A percentile compares a stretch with the other conserved stretches of the same genome.
Conservation (phyloP, 371 early-diverging fungal species). For the Mucor lusitanicus region DNA sequence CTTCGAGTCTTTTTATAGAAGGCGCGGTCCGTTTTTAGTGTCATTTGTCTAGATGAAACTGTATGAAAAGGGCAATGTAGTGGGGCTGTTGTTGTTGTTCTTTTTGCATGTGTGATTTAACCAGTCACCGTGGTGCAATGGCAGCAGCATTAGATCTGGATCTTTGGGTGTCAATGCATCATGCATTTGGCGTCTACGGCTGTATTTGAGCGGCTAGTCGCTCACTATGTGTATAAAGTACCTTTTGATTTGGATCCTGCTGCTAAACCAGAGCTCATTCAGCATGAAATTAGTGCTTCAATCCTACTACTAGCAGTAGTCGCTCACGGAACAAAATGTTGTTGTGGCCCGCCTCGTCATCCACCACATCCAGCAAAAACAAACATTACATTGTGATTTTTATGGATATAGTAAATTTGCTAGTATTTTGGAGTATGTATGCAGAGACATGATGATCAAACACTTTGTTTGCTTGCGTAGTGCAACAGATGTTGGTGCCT, state of each 20-base stretch:
- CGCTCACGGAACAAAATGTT: neutral
- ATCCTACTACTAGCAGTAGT: too few relatives aligned
- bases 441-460: neutral
- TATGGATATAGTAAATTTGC: neutral
- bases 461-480: neutral
- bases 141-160: neutral
- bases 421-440: neutral
- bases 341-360: neutral
- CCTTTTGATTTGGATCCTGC: neutral
- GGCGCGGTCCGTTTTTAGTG: constrained; percentile 33
- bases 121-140: constrained; percentile 8
- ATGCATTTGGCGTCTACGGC: neutral
- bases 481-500: neutral
- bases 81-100: neutral
- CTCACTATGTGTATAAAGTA: too few relatives aligned
- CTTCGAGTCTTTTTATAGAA: constrained; percentile 57
- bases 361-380: neutral
- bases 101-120: neutral
- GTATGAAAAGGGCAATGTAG: neutral
- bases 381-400: neutral
- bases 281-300: too few relatives aligned
- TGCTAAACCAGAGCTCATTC: neutral
- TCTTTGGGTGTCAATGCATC: neutral
- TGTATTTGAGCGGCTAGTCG: too few relatives aligned
- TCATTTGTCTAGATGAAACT: constrained; percentile 17